Conservation (phyloP, 495 filamentous ascomycete species). For the Neurospora cerealis region DNA sequence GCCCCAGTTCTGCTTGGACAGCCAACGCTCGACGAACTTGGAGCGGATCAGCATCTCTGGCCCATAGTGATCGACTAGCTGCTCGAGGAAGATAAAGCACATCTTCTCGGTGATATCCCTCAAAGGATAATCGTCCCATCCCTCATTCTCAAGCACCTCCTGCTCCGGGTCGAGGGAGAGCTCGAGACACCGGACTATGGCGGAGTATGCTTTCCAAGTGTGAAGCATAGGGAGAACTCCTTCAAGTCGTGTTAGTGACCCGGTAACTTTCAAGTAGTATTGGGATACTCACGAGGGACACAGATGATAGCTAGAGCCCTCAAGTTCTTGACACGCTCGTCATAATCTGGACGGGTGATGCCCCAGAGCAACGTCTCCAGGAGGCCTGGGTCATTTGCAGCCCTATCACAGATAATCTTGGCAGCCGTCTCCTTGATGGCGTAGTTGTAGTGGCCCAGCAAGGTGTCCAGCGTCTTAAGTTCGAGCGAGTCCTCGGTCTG, state of each 20-base stretch:
- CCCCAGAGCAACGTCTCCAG: conserved; percentile 37
- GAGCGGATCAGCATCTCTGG: conserved; percentile 34
- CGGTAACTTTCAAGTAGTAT: not conserved
- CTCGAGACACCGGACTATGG: conserved; percentile 42
- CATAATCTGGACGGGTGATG: conserved; percentile 40
- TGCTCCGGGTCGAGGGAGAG: conserved; percentile 40
- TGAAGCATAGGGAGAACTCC: conserved; percentile 24
- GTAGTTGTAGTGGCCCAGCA: conserved; percentile 42
- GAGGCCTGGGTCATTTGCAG: conserved; percentile 32
- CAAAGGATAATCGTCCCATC: conserved; percentile 42
- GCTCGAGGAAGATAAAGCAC: conserved; percentile 36
- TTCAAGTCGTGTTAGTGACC: not conserved
- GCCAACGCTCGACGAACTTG: conserved; percentile 45
- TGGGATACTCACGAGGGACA: conserved; percentile 12
- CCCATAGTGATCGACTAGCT: conserved; percentile 33
- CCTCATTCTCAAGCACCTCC: conserved; percentile 32
- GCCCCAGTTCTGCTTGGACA: conserved; percentile 47
- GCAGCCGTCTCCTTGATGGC: conserved; percentile 42
- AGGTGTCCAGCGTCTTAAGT: conserved; percentile 37
- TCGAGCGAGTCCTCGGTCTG: conserved; percentile 48
- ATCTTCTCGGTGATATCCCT: conserved; percentile 43
- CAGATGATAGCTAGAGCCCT: conserved; percentile 33
- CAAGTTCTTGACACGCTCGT: conserved; percentile 38
- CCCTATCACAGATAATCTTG: conserved; percentile 43
- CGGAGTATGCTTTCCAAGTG: conserved; percentile 35